These are phyloP conservation scores for Boeremia lycopersici DNA, from an alignment of 2,329 filamentous ascomycete genomes.

Conservation along the genomic window DNA sequence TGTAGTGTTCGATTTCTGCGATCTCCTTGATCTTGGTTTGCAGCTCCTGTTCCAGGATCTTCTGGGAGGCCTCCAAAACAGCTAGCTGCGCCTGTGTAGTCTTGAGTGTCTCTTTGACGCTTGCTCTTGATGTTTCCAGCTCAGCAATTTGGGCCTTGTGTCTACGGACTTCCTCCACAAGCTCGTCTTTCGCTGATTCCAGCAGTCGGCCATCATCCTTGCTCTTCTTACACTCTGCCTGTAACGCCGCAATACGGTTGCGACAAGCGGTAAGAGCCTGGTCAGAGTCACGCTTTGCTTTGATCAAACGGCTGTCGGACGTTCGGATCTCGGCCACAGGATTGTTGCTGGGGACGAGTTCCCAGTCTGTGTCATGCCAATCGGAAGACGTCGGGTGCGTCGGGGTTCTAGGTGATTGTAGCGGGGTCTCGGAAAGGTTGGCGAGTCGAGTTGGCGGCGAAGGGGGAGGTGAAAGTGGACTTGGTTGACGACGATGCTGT, in stretches of 20 bases:
- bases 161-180: slow-evolving; percentile 36
- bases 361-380: slow-evolving; percentile 33
- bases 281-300: slow-evolving; percentile 46
- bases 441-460: slow-evolving; percentile 38
- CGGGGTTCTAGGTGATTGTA: slow-evolving; percentile 30
- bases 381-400: slow-evolving; percentile 27
- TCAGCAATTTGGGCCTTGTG: slow-evolving; percentile 39
- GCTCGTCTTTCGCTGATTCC: slow-evolving; percentile 21
- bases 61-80: slow-evolving; percentile 25
- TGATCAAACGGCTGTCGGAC: slow-evolving; percentile 42
- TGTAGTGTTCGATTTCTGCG: slow-evolving; percentile 28
- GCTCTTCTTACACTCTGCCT: slow-evolving; percentile 37
- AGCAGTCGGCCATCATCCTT: slow-evolving; percentile 31
- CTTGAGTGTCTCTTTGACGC: slow-evolving; percentile 30
- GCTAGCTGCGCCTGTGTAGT: slow-evolving; percentile 31
- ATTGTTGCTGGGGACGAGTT: slow-evolving; percentile 12
- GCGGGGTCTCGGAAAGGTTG: slow-evolving; percentile 20
- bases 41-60: slow-evolving; percentile 29
- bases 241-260: slow-evolving; percentile 41
- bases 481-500: slow-evolving; percentile 27
- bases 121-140: slow-evolving; percentile 35
- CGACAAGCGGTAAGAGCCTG: slow-evolving; percentile 45
- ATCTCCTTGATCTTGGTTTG: slow-evolving; percentile 36
- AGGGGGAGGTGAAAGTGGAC: slow-evolving; percentile 42
- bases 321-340: slow-evolving; percentile 33